Evolutionary conservation across 1,284 basidiomycete species (phyloP).

Genomic region (Rhizopogon parksii): DNA sequence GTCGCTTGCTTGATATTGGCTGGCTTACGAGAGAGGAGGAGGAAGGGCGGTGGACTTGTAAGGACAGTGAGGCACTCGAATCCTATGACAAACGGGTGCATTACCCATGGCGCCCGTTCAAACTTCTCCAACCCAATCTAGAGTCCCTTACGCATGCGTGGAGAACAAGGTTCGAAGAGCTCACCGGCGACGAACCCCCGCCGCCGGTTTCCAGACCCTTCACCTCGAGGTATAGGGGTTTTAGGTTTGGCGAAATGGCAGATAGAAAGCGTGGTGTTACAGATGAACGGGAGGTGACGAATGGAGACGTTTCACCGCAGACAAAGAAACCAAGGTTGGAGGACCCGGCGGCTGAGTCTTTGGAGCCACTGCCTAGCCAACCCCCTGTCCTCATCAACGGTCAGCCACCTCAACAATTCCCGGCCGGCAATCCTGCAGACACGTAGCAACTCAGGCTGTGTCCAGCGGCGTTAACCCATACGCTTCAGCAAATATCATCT

Average conservation of each 20-base stretch:
- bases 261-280: conserved; percentile 22
- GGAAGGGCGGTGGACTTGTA: conserved; percentile 30
- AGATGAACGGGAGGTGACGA: conserved; percentile 9
- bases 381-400: conserved; percentile 20
- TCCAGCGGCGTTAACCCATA: background rate
- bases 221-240: background rate
- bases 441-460: background rate
- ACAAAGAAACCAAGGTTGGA: conserved; percentile 24
- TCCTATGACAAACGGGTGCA: conserved; percentile 29
- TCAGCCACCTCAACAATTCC: conserved; percentile 27
- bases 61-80: conserved; percentile 37
- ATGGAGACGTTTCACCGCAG: conserved; percentile 15
- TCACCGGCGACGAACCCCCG: conserved; percentile 26
- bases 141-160: conserved; percentile 25
- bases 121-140: conserved; percentile 21
- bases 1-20: conserved; percentile 39
- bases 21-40: conserved; percentile 42
- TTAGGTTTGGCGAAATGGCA: background rate
- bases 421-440: conserved; percentile 15
- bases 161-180: conserved; percentile 24
- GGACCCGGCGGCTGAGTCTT: background rate
- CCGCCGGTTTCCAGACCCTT: conserved; percentile 17
- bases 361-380: conserved; percentile 4
- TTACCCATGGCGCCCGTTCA: conserved; percentile 25
- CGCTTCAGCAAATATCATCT: background rate